phyloP scores from a whole-genome alignment of 108 stramenopile species.

The Nitzschia palea region DNA sequence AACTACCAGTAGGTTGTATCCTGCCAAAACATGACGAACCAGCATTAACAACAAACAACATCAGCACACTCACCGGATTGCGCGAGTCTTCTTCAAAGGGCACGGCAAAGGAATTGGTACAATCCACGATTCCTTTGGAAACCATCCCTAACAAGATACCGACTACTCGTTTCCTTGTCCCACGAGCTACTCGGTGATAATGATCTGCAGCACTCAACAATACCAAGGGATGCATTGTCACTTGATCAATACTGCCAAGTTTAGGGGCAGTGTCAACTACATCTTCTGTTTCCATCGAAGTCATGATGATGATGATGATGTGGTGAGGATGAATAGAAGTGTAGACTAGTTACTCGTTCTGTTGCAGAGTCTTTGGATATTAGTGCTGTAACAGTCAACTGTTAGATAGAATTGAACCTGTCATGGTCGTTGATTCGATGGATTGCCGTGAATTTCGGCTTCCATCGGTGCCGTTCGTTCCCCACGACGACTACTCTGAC shows the following conservation, averaged over 20 bases:
- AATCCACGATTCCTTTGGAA: constrained; percentile 78
- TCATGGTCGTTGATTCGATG: too few species aligned
- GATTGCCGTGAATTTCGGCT: too few species aligned
- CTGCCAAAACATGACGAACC: too few species aligned
- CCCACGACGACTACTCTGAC: too few species aligned
- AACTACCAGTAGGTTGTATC: neutral
- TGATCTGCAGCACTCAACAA: constrained; percentile 97
- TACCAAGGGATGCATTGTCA: constrained; percentile 96
- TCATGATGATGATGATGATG: too few species aligned
- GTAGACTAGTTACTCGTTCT: too few species aligned
- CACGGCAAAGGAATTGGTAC: constrained; percentile 96
- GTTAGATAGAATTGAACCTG: neutral
- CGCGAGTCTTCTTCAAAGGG: constrained; percentile 98
- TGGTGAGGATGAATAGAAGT: too few species aligned
- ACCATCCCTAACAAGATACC: constrained; percentile 93
- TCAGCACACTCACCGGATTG: constrained; percentile 62
- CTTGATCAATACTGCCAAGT: constrained; percentile 50
- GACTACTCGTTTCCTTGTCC: constrained; percentile 95
- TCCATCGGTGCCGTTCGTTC: too few species aligned
- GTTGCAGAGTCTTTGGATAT: too few species aligned
- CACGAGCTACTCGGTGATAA: constrained; percentile 96
- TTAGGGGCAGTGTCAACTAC: constrained; percentile 13
- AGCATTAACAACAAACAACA: neutral
- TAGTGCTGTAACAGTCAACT: too few species aligned
- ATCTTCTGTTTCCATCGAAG: constrained; percentile 32